Conservation (phyloP, 2,329 filamentous ascomycete species). For the Aspergillus sojae region DNA sequence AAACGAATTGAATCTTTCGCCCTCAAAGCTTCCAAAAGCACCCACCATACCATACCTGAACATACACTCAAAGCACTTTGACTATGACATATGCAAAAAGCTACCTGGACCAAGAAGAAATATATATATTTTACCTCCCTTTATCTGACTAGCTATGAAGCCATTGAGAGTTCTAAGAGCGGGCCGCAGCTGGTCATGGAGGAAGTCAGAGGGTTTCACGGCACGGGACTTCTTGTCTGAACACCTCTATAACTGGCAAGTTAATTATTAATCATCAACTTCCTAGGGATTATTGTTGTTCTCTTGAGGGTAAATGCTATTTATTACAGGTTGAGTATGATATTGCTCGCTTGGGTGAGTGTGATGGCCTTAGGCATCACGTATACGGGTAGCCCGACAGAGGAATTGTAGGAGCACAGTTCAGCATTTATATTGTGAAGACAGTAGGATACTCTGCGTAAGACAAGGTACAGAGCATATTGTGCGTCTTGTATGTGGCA, state of each 20-base stretch:
- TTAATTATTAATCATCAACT: not conserved
- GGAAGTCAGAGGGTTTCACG: too few relatives aligned
- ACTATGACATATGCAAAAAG: too few relatives aligned
- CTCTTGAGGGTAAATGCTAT: not conserved
- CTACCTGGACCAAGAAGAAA: too few relatives aligned
- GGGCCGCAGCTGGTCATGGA: too few relatives aligned
- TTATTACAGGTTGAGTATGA: not conserved
- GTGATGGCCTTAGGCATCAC: not conserved
- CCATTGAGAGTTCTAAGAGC: too few relatives aligned
- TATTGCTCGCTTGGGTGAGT: not conserved
- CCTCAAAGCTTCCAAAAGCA: too few relatives aligned
- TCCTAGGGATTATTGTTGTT: not conserved
- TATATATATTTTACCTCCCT: too few relatives aligned
- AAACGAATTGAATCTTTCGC: too few relatives aligned
- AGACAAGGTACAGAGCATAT: not conserved
- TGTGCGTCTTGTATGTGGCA: not conserved
- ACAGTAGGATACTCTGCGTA: not conserved
- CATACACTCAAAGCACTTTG: too few relatives aligned
- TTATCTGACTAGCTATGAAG: too few relatives aligned
- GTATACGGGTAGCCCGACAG: not conserved
- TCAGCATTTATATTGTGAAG: not conserved
- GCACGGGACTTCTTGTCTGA: too few relatives aligned
- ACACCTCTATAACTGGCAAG: not conserved
- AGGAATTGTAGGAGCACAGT: not conserved
- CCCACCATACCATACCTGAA: too few relatives aligned